These are phyloP conservation scores for Musa schizocarpa DNA, from an alignment of 176 grass and related monocot genomes.

Conservation along the genomic window DNA sequence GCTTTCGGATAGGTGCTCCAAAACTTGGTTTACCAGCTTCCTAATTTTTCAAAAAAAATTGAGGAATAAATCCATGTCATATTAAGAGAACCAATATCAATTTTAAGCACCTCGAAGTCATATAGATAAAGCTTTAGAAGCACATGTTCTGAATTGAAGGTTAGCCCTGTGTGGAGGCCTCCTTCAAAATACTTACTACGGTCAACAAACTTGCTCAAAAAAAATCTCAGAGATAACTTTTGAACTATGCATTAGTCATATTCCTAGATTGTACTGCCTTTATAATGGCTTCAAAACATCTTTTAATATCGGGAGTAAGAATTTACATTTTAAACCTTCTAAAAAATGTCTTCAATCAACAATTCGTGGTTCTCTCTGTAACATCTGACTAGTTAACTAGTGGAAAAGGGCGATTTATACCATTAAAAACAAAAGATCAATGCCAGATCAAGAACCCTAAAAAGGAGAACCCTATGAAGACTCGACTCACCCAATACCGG, in stretches of 20 bases:
- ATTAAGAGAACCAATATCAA: not conserved
- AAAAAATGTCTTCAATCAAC: not conserved
- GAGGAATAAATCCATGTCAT: not conserved
- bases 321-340: not conserved
- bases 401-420: not conserved
- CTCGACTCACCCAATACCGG: slow-evolving; percentile 52
- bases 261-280: not conserved
- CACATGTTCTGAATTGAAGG: not conserved
- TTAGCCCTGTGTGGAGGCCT: not conserved
- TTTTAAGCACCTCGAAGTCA: not conserved
- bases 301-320: not conserved
- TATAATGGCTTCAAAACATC: not conserved
- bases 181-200: not conserved
- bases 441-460: slow-evolving; percentile 1
- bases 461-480: not conserved
- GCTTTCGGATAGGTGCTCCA: not conserved
- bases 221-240: too few species aligned
- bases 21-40: not conserved
- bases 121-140: not conserved
- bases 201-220: too few species aligned
- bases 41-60: not conserved
- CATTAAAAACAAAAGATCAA: not conserved
- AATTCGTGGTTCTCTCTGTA: not conserved
- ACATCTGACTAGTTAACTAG: not conserved
- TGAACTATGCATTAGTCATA: not conserved